These are phyloP conservation scores for Nelumbo lutea DNA, from an alignment of 164 flowering plant genomes.

Conservation along the genomic window DNA sequence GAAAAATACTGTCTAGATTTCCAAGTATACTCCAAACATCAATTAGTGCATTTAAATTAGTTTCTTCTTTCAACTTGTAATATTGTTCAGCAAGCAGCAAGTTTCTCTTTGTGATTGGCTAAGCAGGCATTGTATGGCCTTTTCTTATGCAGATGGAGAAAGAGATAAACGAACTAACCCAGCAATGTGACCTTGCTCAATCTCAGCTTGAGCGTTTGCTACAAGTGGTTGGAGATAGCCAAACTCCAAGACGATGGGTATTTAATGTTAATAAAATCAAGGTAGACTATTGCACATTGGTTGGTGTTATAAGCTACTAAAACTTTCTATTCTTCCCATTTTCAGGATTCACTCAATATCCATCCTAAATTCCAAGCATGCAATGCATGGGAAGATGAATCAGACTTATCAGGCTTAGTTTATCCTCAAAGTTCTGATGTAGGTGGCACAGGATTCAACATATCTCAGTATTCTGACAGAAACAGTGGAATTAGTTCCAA, in stretches of 20 bases:
- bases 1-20: neutral
- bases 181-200: slow-evolving; percentile 81
- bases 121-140: slow-evolving; percentile 11
- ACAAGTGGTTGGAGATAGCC: slow-evolving; percentile 44
- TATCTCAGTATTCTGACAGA: slow-evolving; percentile 18
- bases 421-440: slow-evolving; percentile 27
- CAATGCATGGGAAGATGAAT: slow-evolving; percentile 30
- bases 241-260: slow-evolving; percentile 43
- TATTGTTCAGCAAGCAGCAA: neutral
- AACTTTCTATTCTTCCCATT: slow-evolving; percentile 1
- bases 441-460: slow-evolving; percentile 17
- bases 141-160: slow-evolving; percentile 67
- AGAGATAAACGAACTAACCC: slow-evolving; percentile 65
- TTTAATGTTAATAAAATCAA: neutral
- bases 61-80: neutral
- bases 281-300: neutral
- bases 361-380: slow-evolving; percentile 16
- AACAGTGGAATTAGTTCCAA: slow-evolving; percentile 10
- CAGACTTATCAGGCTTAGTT: slow-evolving; percentile 29
- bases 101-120: neutral
- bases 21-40: neutral
- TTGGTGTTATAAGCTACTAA: neutral
- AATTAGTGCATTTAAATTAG: neutral
- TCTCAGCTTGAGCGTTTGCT: slow-evolving; percentile 76
- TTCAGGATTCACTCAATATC: slow-evolving; percentile 24